Evolutionary conservation across 352 stramenopile species (phyloP), one percentile per base, ranked within the genome.

Genomic region (Phytophthora chlamydospora): DNA sequence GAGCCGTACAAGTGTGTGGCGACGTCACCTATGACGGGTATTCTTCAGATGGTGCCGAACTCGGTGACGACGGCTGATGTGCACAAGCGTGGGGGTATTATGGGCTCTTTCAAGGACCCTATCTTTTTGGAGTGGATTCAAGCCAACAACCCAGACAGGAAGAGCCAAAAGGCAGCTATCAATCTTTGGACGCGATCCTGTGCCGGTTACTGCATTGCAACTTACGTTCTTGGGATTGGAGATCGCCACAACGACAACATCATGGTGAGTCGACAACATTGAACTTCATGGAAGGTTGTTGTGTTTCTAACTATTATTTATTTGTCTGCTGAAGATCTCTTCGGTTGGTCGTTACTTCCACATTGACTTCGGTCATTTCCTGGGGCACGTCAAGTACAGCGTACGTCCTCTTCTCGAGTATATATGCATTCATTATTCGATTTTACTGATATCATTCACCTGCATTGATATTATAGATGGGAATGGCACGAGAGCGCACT

Each of bases 191-290:
- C 74, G 10, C 82, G 83, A 2, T 97, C 85, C 0, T 94, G 78
- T 50, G 92, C 92, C 24, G 92, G 91, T 9, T 98, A 98, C 72
- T 97, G 89, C 66, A 88, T 98, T 0, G 93, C 92, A 0, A 98
- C 91, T 1, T 98, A 90, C 59, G 89, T 98, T 6, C 80, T 98
- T 38, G 94, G 94, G 38, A 96, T 98, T 45, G 94, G 93, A 46
- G 94, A 98, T 70, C 88, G 94, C 10, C 94, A 98, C 76, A 97
- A 97, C 44, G 94, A 98, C 74, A 98, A 98, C 71, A 96, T 98
- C 45, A 98, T 98, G 95, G 74, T 98, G 62, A 39, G 73, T 62
- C 11, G 4, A 14, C 7, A 41, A 13, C 19, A 19, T n/a, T 32
- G n/a, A 13, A 35, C 34, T 48, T 13, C 10, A 29, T 44, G 5